A percentile compares a stretch with the other conserved stretches of the same genome.
Evolutionary conservation across 306 rosid genomes (phyloP).

Genomic region (Trifolium fragiferum): DNA sequence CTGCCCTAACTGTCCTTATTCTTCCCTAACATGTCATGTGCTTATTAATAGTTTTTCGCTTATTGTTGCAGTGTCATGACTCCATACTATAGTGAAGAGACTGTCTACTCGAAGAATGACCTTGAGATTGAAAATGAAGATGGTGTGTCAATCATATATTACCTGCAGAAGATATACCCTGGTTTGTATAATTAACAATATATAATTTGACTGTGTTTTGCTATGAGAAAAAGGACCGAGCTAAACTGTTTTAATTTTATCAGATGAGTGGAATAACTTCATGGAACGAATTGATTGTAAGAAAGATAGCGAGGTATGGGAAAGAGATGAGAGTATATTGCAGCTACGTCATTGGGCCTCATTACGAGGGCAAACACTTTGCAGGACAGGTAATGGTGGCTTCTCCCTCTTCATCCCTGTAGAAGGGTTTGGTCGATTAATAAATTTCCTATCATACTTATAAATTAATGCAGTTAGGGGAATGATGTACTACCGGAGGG

Average conservation of each 20-base stretch:
- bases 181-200: constrained; percentile 58
- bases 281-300: constrained; percentile 91
- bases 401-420: constrained; percentile 25
- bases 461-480: constrained; percentile 78
- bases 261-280: constrained; percentile 99
- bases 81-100: constrained; percentile 98
- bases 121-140: constrained; percentile 98
- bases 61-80: constrained; percentile 76
- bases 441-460: constrained; percentile 39
- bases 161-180: constrained; percentile 96
- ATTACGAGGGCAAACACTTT: constrained; percentile 91
- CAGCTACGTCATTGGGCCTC: constrained; percentile 99
- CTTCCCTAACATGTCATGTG: constrained; percentile 20
- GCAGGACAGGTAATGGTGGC: constrained; percentile 76
- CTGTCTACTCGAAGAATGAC: constrained; percentile 88
- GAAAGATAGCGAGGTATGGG: constrained; percentile 82
- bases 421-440: constrained; percentile 31
- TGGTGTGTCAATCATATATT: constrained; percentile 89
- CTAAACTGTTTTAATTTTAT: constrained; percentile 38
- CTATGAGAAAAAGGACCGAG: constrained; percentile 22
- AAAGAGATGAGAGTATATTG: constrained; percentile 80
- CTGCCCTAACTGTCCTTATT: constrained; percentile 12
- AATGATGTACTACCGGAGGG: constrained; percentile 97
- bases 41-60: constrained; percentile 34
- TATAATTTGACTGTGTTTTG: constrained; percentile 35